A percentile compares a stretch with the other conserved stretches of the same genome.
These are phyloP conservation scores for Linum usitatissimum DNA, from an alignment of 345 rosid species.

Conservation along the genomic window DNA sequence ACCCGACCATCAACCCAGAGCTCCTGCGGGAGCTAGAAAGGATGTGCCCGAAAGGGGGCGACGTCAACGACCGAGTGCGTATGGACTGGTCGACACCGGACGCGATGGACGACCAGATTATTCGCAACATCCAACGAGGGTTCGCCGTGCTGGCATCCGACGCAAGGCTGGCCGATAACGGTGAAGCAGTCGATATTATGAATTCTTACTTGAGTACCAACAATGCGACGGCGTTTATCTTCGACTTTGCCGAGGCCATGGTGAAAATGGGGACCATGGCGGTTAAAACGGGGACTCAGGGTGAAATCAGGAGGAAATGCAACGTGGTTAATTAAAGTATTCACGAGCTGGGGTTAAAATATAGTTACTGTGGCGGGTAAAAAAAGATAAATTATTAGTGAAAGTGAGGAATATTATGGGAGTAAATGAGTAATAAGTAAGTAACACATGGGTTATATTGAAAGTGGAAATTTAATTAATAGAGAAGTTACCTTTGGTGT, in stretches of 20 bases:
- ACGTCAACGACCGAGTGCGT: constrained; percentile 40
- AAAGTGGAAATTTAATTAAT: no score
- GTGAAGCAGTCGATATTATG: constrained; percentile 27
- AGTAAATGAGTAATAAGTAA: no score
- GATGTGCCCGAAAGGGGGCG: constrained; percentile 46
- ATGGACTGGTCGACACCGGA: constrained; percentile 45
- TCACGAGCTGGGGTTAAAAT: constrained; percentile 16
- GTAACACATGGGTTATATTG: no score
- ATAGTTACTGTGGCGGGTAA: neutral
- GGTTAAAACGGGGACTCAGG: constrained; percentile 48
- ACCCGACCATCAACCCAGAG: constrained; percentile 41
- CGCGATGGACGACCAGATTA: constrained; percentile 45
- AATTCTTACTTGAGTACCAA: constrained; percentile 42
- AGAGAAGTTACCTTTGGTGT: no score
- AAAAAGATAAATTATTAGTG: no score
- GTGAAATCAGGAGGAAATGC: constrained; percentile 61
- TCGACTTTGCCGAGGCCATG: constrained; percentile 53
- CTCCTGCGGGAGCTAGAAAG: constrained; percentile 35
- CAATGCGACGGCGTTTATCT: constrained; percentile 31
- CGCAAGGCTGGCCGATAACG: constrained; percentile 54
- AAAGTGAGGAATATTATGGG: no score
- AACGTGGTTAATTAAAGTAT: neutral
- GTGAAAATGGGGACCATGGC: constrained; percentile 57
- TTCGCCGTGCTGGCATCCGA: constrained; percentile 67
- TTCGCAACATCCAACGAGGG: constrained; percentile 49